Evolutionary conservation across 331 rosid species (phyloP), one percentile per base, ranked within the genome.

Genomic region (Acacia concinna): DNA sequence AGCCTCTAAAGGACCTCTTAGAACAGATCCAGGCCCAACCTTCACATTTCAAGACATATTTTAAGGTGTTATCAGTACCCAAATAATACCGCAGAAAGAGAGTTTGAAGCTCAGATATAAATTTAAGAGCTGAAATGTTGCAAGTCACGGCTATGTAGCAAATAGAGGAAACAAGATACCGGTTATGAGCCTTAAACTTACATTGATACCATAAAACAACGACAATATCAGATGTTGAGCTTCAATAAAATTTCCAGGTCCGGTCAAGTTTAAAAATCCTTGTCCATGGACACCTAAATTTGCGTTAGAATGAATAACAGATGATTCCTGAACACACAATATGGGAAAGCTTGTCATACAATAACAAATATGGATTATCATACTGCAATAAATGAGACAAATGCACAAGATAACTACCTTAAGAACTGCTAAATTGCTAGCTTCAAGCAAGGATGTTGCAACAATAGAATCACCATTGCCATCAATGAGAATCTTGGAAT

Each of bases 211-310:
- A 73, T 75, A 96, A 88, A 96, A 96, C 76, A 96, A 76, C 46
- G 98, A 93, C 84, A 96, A 86, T 83, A 90, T 66, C 82, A 96
- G 79, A 74, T 80, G 99, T 75, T 93, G 97, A 17, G 98, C 98
- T 91, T 96, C 96, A 70, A 96, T 88, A 88, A 93, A 35, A 86
- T 96, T 89, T 76, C 99, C 99, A 77, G 94, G 89, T 83, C 99
- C 99, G 30, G 99, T 84, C 82, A 96, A 87, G 88, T 96, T 96
- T 88, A 96, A 85, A 78, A 17, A 86, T 46, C 99, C 97, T 91
- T 96, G 99, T 79, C 99, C 99, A 43, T 93, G 99, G 83, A 96
- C 90, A 83, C 98, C 99, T 88, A 96, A 87, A 86, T 96, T 93
- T 51, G 99, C 88, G 85, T 89, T 93, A 72, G 99, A 96, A 82